These are phyloP conservation scores for Vaccinium darrowii DNA, from an alignment of 148 eudicot species.

Conservation along the genomic window DNA sequence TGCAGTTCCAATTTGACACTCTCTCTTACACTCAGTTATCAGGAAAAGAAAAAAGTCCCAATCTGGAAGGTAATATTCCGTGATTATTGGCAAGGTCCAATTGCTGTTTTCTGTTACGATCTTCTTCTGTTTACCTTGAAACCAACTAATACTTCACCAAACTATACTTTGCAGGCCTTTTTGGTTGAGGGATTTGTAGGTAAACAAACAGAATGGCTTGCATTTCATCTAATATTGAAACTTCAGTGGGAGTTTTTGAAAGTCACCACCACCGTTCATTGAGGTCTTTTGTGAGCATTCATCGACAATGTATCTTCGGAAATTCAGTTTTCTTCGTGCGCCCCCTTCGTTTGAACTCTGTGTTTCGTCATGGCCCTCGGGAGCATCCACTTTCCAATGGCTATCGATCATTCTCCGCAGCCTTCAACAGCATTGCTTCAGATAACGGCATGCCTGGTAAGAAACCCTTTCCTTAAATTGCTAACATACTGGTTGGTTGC, in stretches of 20 bases:
- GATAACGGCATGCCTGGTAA: constrained; percentile 19
- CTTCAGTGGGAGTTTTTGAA: constrained; percentile 11
- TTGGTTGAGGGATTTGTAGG: neutral
- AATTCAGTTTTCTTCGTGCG: neutral
- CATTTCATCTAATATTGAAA: constrained; percentile 25
- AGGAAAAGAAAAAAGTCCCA: neutral
- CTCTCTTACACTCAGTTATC: neutral
- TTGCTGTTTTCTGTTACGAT: neutral
- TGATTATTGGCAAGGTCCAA: neutral
- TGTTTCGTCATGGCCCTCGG: neutral
- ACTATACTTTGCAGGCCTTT: constrained; percentile 2
- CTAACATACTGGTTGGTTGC: neutral
- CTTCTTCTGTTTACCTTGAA: neutral
- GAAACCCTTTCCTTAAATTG: neutral
- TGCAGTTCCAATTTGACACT: neutral
- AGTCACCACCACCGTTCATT: constrained; percentile 4
- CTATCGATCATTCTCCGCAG: constrained; percentile 14
- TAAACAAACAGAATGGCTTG: constrained; percentile 26
- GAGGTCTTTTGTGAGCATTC: constrained; percentile 8
- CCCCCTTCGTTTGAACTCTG: neutral
- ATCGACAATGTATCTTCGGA: neutral
- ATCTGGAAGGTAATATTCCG: neutral
- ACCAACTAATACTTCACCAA: neutral
- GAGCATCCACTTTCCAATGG: neutral
- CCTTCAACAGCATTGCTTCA: constrained; percentile 21